Percentiles rank a stretch among this genome's conserved stretches.
phyloP scores from a whole-genome alignment of 805 yeast species.

The Candida nemodendra region DNA sequence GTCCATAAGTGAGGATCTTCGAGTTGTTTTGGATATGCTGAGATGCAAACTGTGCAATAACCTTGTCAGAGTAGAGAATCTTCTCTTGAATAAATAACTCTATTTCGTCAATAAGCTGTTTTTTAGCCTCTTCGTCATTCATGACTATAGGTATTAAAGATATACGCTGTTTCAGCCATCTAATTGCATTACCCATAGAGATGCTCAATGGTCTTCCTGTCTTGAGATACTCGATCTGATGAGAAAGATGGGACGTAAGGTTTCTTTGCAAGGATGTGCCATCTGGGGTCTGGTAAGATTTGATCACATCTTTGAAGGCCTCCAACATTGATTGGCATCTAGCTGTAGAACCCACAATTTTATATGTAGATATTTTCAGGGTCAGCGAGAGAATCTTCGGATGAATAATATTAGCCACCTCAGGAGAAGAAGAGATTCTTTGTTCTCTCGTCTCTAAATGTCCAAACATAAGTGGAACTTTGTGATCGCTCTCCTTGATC shows the following conservation, averaged over 20 bases:
- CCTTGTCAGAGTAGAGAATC: conserved; percentile 75
- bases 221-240: conserved; percentile 89
- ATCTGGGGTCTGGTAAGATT: conserved; percentile 79
- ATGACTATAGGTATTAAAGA: conserved; percentile 75
- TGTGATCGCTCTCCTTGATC: conserved; percentile 40
- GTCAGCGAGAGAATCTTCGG: conserved; percentile 80
- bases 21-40: conserved; percentile 72
- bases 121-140: conserved; percentile 66
- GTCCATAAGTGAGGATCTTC: conserved; percentile 84
- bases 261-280: conserved; percentile 85
- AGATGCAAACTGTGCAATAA: conserved; percentile 79
- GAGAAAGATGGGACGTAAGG: conserved; percentile 80
- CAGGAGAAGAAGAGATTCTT: conserved; percentile 57
- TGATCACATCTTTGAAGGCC: conserved; percentile 77
- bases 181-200: conserved; percentile 95
- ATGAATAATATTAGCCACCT: conserved; percentile 71
- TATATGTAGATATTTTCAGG: conserved; percentile 76
- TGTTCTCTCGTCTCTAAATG: conserved; percentile 81
- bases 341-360: conserved; percentile 85
- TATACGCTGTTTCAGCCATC: conserved; percentile 96
- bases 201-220: conserved; percentile 88
- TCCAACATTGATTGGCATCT: conserved; percentile 82
- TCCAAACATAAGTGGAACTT: conserved; percentile 67
- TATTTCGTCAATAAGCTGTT: conserved; percentile 59
- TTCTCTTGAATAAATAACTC: conserved; percentile 82